A percentile compares a stretch with the other conserved stretches of the same genome.
These are phyloP conservation scores for Monosporascus sp. DNA, from an alignment of 2,329 filamentous ascomycete species.

Conservation along the genomic window DNA sequence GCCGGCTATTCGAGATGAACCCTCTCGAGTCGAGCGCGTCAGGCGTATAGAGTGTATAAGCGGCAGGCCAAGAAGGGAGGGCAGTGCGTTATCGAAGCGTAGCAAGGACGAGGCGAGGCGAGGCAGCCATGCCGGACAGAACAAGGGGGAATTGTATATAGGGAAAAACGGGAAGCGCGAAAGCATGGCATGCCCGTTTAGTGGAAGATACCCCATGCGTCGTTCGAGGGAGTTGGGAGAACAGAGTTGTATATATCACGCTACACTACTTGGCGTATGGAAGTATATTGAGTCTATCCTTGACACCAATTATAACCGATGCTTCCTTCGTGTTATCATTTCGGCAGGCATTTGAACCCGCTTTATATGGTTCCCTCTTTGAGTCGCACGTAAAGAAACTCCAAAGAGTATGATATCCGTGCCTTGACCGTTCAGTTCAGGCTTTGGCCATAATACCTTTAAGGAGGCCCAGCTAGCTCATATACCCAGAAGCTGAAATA, in stretches of 20 bases:
- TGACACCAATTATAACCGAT: background rate
- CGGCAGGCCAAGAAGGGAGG: conserved; percentile 14
- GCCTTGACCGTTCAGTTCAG: too few relatives aligned
- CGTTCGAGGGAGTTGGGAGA: background rate
- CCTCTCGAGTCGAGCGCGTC: background rate
- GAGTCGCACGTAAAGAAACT: too few relatives aligned
- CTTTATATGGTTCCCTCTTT: too few relatives aligned
- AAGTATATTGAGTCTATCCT: background rate
- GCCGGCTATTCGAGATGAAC: background rate
- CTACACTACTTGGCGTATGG: background rate
- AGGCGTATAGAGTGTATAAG: conserved; percentile 2
- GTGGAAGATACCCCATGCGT: background rate
- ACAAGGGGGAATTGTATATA: background rate
- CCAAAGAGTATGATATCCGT: too few relatives aligned
- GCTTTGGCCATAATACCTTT: too few relatives aligned
- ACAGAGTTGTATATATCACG: background rate
- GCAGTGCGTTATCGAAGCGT: too few relatives aligned
- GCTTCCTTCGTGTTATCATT: too few relatives aligned
- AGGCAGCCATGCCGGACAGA: conserved; percentile 4
- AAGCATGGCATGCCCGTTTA: background rate
- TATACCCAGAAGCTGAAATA: too few relatives aligned
- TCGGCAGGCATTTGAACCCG: too few relatives aligned
- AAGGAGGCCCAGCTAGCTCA: too few relatives aligned
- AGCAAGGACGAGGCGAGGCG: conserved; percentile 12
- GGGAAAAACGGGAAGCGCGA: background rate